Evolutionary conservation across 805 yeast species (phyloP).

Genomic region (Saturnispora dispora): DNA sequence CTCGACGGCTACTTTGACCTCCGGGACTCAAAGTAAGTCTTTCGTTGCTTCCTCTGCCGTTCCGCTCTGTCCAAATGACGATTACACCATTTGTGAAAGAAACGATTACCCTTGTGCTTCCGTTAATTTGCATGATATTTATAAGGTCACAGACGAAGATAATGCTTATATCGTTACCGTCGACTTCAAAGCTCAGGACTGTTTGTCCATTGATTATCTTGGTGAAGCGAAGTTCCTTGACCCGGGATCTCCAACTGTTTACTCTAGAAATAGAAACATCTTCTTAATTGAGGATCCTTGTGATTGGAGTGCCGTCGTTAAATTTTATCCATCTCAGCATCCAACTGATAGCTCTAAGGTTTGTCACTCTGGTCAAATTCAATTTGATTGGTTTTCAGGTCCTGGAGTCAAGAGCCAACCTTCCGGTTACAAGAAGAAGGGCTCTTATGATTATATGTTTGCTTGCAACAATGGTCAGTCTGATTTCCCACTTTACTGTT

Average conservation of each 20-base stretch:
- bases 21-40: not conserved
- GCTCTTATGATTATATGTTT: constrained; percentile 15
- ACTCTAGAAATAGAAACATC: constrained; percentile 13
- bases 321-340: constrained; percentile 14
- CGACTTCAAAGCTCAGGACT: constrained; percentile 5
- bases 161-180: constrained; percentile 5
- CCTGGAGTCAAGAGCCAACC: constrained; percentile 5
- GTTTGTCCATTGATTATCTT: constrained; percentile 7
- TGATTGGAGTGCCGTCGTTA: constrained; percentile 18
- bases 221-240: constrained; percentile 10
- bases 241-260: not conserved
- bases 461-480: constrained; percentile 18
- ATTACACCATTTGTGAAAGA: constrained; percentile 3
- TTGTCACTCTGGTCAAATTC: constrained; percentile 21
- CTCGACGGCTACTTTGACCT: not conserved
- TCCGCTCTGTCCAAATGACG: constrained; percentile 1
- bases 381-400: constrained; percentile 22
- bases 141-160: not conserved
- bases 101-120: constrained; percentile 11
- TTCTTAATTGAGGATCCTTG: constrained; percentile 17
- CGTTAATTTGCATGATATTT: constrained; percentile 1
- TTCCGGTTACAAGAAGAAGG: constrained; percentile 3
- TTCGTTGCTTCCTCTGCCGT: constrained; percentile 2
- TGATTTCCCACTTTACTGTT: constrained; percentile 19
- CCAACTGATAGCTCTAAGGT: constrained; percentile 8